Evolutionary conservation across 139 green algal species (phyloP), one percentile per base, ranked within the genome.

Genomic region (Pleodorina starrii): DNA sequence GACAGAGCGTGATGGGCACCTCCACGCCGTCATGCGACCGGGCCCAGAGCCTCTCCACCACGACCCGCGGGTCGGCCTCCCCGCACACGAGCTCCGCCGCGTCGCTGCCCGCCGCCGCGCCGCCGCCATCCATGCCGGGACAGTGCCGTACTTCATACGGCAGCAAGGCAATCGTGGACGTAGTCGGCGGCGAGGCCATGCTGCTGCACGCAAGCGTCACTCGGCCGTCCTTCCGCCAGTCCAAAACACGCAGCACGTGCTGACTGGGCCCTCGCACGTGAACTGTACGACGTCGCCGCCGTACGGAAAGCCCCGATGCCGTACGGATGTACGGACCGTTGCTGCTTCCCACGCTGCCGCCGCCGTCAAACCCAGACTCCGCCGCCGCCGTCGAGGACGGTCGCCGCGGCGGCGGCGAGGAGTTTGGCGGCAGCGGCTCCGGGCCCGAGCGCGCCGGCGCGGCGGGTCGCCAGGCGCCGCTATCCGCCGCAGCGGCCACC

Each of bases 11-110:
- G 6, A 88, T 79, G 21, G 82, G 82, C 44, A 88, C 82, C 35
- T 57, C 43, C 32, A 21, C 35, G 3, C 82, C 82, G 35, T 88
- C 82, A 32, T 68, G 21, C 1, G 82, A 79, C 0, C n/a, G 60
- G 3, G 82, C 82, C 82, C 82, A 88, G 32, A 88, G 68, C 43
- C 82, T 51, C 66, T 88, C 82, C 63, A 32, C 36, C 42, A 87
- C 59, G 42, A 78, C 21, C 54, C 42, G 43, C 48, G 42, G 2
- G 19, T 75, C 60, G 29, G 1, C 38, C 21, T 46, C 16, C 29
- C 23, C 81, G 11, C 51, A 72, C 10, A 11, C 12, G 54, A 69
- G 23, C 68, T 80, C 19, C 66, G 42, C 74, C 9, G 16, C 32
- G 6, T 42, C 0, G 5, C 44, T 21, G 27, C 14, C n/a, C 25